Conservation (phyloP, 306 rosid species). For the Vachellia pachyceras region DNA sequence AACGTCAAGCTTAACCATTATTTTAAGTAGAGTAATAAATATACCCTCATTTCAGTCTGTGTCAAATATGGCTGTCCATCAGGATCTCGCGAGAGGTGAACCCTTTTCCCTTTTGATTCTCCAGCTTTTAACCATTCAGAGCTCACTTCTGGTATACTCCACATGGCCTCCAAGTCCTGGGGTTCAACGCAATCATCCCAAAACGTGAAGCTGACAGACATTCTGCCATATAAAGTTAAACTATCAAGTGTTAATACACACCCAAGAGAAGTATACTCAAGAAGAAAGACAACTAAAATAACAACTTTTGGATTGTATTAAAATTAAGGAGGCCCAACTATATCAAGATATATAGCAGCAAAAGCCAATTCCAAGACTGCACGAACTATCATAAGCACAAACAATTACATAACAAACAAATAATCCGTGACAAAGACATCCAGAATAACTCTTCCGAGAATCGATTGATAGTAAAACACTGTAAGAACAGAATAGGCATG, state of each 20-base stretch:
- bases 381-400: slow-evolving; percentile 9
- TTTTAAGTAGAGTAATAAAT: slow-evolving; percentile 22
- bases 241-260: slow-evolving; percentile 10
- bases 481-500: neutral
- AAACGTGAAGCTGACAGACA: slow-evolving; percentile 62
- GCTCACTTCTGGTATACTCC: slow-evolving; percentile 68
- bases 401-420: slow-evolving; percentile 13
- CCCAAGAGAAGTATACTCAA: slow-evolving; percentile 3
- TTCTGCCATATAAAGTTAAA: slow-evolving; percentile 43
- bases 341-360: neutral
- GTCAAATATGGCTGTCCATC: slow-evolving; percentile 91
- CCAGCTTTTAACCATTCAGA: slow-evolving; percentile 89
- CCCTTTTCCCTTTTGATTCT: slow-evolving; percentile 64
- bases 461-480: neutral
- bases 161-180: slow-evolving; percentile 77
- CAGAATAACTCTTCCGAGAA: neutral
- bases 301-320: neutral
- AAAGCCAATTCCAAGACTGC: neutral
- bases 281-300: neutral
- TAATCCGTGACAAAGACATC: neutral
- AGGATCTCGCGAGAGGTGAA: slow-evolving; percentile 93
- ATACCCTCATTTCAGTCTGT: slow-evolving; percentile 92
- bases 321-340: slow-evolving; percentile 3
- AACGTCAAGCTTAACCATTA: slow-evolving; percentile 4
- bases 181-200: slow-evolving; percentile 85